Evolutionary conservation across 108 stramenopile species (phyloP).

Genomic region (Nannochloropsis granulata): DNA sequence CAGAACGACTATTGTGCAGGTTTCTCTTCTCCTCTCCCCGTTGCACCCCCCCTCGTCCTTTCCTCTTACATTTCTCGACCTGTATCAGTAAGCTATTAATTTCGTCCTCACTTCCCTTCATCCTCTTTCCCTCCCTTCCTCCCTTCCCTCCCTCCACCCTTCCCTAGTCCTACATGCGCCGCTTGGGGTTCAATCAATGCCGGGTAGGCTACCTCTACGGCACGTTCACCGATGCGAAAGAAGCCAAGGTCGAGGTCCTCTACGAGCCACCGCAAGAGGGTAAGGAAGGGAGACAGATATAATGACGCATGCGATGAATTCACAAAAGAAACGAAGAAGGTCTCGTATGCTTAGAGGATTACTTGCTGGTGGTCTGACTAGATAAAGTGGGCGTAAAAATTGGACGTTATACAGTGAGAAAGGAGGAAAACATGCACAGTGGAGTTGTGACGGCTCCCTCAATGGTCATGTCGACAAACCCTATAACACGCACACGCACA

Average conservation of each 20-base stretch:
- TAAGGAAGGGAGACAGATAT: background rate
- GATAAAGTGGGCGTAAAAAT: no score
- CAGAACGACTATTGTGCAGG: constrained; percentile 22
- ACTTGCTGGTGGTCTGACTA: no score
- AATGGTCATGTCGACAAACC: no score
- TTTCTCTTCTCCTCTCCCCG: background rate
- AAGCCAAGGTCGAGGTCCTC: constrained; percentile 62
- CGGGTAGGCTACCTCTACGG: constrained; percentile 81
- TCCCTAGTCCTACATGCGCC: constrained; percentile 44
- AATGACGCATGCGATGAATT: no score
- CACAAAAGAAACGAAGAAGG: no score
- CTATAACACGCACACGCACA: no score
- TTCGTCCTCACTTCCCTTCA: background rate
- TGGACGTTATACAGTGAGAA: no score
- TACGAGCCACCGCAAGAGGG: constrained; percentile 92
- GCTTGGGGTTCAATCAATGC: constrained; percentile 67
- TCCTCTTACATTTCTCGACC: background rate
- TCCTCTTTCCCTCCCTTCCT: background rate
- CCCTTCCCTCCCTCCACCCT: background rate
- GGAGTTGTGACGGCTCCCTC: no score
- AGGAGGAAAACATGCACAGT: no score
- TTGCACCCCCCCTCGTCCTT: background rate
- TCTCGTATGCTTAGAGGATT: no score
- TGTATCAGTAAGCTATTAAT: background rate
- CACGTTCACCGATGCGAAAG: constrained; percentile 43